A percentile compares a stretch with the other conserved stretches of the same genome.
These are phyloP conservation scores for Hermanozyma aechmeae DNA, from an alignment of 805 yeast species.

Conservation along the genomic window DNA sequence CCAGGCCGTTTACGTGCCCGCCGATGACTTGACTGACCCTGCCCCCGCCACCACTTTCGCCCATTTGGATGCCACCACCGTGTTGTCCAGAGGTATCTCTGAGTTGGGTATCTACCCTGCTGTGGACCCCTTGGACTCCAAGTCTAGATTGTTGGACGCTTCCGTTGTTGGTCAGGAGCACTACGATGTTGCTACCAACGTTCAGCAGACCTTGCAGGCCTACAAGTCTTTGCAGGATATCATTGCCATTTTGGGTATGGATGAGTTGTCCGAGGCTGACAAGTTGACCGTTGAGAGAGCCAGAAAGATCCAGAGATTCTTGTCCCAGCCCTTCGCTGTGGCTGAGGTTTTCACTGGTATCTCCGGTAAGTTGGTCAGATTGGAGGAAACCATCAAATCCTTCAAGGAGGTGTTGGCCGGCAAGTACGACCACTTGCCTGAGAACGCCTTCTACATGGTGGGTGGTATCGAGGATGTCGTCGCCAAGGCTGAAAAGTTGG, in stretches of 20 bases:
- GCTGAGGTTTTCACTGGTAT: constrained; percentile 99
- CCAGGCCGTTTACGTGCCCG: constrained; percentile 99
- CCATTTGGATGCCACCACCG: constrained; percentile 99
- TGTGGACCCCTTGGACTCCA: constrained; percentile 99
- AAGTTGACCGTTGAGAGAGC: constrained; percentile 99
- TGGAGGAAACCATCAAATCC: constrained; percentile 88
- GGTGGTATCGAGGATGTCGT: constrained; percentile 99
- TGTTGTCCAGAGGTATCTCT: constrained; percentile 98
- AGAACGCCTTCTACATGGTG: constrained; percentile 99
- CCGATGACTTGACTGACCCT: constrained; percentile 99
- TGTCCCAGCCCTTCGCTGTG: constrained; percentile 99
- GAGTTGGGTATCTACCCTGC: constrained; percentile 99
- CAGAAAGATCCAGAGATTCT: constrained; percentile 99
- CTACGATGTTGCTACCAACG: constrained; percentile 88
- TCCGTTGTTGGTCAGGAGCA: constrained; percentile 98
- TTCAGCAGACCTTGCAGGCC: constrained; percentile 98
- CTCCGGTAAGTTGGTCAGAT: constrained; percentile 93
- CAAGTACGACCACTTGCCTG: constrained; percentile 98
- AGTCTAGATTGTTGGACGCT: constrained; percentile 96
- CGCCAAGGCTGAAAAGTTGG: constrained; percentile 98
- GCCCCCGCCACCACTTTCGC: constrained; percentile 99
- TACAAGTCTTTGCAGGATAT: constrained; percentile 99
- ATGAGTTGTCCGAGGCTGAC: constrained; percentile 97
- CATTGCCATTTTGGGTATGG: constrained; percentile 99
- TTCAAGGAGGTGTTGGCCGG: constrained; percentile 97